Conservation (phyloP, 2,329 filamentous ascomycete genomes). For the Tolypocladium tropicale region DNA sequence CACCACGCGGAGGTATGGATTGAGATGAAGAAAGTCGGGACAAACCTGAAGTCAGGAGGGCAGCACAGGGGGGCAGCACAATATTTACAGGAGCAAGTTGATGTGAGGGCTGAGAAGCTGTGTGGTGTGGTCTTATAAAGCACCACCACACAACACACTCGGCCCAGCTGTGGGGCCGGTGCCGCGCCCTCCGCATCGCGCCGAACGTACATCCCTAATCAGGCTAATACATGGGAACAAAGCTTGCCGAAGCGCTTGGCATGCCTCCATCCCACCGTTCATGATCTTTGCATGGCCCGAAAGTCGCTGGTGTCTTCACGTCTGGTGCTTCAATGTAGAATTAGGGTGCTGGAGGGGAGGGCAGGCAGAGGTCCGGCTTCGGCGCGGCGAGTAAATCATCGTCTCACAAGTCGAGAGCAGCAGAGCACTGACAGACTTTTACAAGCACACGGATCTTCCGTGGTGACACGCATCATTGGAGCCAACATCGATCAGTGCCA, state of each 20-base stretch:
- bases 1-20: background rate
- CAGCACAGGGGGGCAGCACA: background rate
- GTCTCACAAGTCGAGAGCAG: too few species aligned
- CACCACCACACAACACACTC: too few species aligned
- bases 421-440: background rate
- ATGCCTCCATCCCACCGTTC: background rate
- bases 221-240: background rate
- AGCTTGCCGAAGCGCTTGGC: background rate
- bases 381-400: too few species aligned
- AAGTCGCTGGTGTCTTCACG: background rate
- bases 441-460: background rate
- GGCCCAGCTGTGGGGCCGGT: background rate
- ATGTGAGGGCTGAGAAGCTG: background rate
- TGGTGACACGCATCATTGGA: background rate
- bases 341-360: background rate
- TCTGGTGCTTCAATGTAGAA: background rate
- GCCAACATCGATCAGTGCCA: background rate
- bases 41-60: background rate
- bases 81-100: background rate
- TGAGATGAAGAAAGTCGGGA: background rate
- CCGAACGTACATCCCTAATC: background rate
- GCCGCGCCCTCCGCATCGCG: background rate
- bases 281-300: background rate
- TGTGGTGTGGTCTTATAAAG: background rate
- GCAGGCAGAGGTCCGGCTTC: too few species aligned